Evolutionary conservation across 2,329 filamentous ascomycete species (phyloP).

Genomic region (Coniochaeta sp.): DNA sequence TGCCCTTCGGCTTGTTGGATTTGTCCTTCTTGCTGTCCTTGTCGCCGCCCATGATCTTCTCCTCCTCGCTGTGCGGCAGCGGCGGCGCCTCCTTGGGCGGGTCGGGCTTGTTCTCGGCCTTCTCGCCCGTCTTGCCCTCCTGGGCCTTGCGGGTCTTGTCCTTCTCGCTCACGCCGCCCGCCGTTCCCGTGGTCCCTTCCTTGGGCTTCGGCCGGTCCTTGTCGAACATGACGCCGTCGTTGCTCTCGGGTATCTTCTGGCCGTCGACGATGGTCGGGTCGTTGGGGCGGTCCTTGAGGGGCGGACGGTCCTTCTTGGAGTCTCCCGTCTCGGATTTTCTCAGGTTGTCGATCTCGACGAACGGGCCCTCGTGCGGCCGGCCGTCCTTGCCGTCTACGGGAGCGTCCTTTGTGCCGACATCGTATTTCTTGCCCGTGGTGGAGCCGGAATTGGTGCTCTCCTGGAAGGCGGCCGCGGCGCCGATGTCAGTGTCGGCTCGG

Average conservation of each 20-base stretch:
- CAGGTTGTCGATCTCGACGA: constrained; percentile 49
- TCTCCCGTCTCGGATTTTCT: constrained; percentile 24
- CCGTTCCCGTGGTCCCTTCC: constrained; percentile 79
- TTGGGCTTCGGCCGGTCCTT: constrained; percentile 68
- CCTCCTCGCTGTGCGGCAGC: constrained; percentile 71
- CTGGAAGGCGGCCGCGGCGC: constrained; percentile 17
- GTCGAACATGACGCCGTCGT: constrained; percentile 91
- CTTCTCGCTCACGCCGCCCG: constrained; percentile 85
- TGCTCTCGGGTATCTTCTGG: constrained; percentile 53
- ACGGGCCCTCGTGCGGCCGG: constrained; percentile 84
- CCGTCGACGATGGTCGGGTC: constrained; percentile 50
- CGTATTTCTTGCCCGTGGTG: constrained; percentile 23
- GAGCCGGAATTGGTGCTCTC: background rate
- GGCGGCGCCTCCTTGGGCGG: constrained; percentile 81
- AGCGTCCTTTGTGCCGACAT: constrained; percentile 59
- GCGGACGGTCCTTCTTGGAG: constrained; percentile 29
- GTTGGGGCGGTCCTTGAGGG: constrained; percentile 40
- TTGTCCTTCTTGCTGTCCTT: constrained; percentile 30
- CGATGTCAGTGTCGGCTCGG: constrained; percentile 14
- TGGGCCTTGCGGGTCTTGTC: constrained; percentile 65
- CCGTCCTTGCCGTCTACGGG: constrained; percentile 91
- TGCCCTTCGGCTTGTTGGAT: constrained; percentile 32
- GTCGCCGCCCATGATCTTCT: constrained; percentile 51
- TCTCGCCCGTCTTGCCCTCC: constrained; percentile 58
- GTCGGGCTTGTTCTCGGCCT: constrained; percentile 67